phyloP scores from a whole-genome alignment of 2,329 filamentous ascomycete species.

The Amauroascus niger region DNA sequence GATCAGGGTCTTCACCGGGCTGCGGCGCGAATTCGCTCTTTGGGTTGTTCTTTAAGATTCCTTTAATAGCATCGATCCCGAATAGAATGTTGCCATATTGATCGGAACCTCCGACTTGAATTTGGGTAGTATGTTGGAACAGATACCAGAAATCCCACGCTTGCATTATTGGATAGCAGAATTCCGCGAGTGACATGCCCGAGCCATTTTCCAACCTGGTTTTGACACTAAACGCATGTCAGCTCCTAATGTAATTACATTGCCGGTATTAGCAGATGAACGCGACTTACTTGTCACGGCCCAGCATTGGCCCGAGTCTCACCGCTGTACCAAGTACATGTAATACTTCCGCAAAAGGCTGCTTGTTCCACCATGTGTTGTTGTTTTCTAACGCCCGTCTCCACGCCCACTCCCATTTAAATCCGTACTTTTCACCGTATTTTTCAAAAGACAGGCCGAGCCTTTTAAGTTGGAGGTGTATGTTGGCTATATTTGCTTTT shows the following conservation, averaged over 20 bases:
- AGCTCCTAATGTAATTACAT: not conserved
- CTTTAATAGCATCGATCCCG: slow-evolving; percentile 75
- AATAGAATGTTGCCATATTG: slow-evolving; percentile 94
- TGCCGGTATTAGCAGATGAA: not conserved
- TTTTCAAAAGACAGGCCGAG: slow-evolving; percentile 65
- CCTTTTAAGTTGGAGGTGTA: slow-evolving; percentile 45
- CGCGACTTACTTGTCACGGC: slow-evolving; percentile 66
- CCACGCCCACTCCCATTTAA: slow-evolving; percentile 54
- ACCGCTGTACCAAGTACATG: slow-evolving; percentile 62
- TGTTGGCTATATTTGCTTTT: slow-evolving; percentile 40
- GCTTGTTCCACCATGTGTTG: slow-evolving; percentile 65
- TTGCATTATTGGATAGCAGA: slow-evolving; percentile 85
- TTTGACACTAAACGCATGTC: slow-evolving; percentile 52
- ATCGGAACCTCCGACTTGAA: slow-evolving; percentile 91
- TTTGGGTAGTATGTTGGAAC: slow-evolving; percentile 60
- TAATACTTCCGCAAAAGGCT: slow-evolving; percentile 65
- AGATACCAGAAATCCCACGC: slow-evolving; percentile 95
- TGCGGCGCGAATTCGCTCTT: slow-evolving; percentile 16
- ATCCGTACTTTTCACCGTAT: slow-evolving; percentile 57
- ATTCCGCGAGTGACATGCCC: slow-evolving; percentile 90
- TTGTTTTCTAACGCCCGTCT: slow-evolving; percentile 67
- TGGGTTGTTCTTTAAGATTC: slow-evolving; percentile 53
- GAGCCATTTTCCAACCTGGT: slow-evolving; percentile 73
- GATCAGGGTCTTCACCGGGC: slow-evolving; percentile 19
- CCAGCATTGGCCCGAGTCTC: slow-evolving; percentile 76